These are phyloP conservation scores for Phytophthora hybrid DNA, from an alignment of 352 stramenopile genomes.

Conservation along the genomic window DNA sequence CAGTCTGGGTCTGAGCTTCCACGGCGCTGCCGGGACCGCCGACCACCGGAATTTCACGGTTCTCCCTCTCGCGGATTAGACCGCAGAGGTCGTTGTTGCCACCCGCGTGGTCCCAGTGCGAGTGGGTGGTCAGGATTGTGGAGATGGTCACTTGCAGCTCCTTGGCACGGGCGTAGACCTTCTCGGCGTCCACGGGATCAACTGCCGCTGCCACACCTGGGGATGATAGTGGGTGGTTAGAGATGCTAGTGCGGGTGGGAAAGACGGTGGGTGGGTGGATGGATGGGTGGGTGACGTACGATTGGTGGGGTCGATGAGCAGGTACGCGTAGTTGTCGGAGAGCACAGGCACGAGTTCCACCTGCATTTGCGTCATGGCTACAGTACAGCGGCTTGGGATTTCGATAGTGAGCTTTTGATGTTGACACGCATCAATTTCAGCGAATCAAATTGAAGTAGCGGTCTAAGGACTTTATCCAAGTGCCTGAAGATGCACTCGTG, in stretches of 20 bases:
- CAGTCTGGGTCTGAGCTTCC: conserved; percentile 57
- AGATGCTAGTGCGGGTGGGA: not conserved
- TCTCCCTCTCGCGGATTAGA: conserved; percentile 49
- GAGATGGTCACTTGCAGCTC: conserved; percentile 74
- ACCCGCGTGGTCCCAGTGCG: conserved; percentile 91
- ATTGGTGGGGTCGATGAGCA: conserved; percentile 71
- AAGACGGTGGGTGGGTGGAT: not conserved
- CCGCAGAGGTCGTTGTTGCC: conserved; percentile 82
- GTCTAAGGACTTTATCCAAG: too few species aligned
- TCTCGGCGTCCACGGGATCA: conserved; percentile 88
- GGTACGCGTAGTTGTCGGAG: conserved; percentile 94
- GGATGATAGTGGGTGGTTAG: not conserved
- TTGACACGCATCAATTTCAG: too few species aligned
- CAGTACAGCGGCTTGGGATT: not conserved
- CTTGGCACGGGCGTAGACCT: conserved; percentile 74
- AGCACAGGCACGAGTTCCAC: conserved; percentile 87
- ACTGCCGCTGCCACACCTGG: conserved; percentile 77
- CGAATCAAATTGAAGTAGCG: too few species aligned
- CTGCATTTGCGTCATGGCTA: conserved; percentile 46
- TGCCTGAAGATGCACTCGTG: too few species aligned
- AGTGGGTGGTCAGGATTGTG: conserved; percentile 93
- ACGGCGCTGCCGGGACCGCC: conserved; percentile 82
- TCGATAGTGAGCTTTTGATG: not conserved
- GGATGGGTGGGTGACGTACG: conserved; percentile 36
- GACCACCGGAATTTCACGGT: conserved; percentile 65